These are phyloP conservation scores for Heterobasidion irregulare DNA, from an alignment of 1,284 basidiomycete genomes.

Conservation along the genomic window DNA sequence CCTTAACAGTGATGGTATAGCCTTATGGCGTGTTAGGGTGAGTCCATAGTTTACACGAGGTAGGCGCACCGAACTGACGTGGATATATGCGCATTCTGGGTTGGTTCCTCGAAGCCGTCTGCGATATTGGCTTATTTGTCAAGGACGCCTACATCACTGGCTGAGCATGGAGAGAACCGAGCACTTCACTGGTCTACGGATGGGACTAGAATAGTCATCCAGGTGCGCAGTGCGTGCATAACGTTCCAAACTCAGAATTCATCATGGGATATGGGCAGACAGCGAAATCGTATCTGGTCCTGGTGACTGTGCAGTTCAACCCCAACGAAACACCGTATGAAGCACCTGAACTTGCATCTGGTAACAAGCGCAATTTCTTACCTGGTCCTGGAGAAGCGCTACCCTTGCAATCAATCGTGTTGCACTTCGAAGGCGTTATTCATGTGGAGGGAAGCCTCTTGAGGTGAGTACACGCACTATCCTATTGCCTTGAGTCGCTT, in stretches of 20 bases:
- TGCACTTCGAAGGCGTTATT: slow-evolving; percentile 79
- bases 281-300: slow-evolving; percentile 67
- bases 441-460: slow-evolving; percentile 69
- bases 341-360: slow-evolving; percentile 40
- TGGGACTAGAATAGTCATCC: slow-evolving; percentile 67
- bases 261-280: slow-evolving; percentile 38
- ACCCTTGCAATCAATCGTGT: slow-evolving; percentile 51
- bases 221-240: slow-evolving; percentile 36
- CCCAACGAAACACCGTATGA: slow-evolving; percentile 49
- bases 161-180: slow-evolving; percentile 73
- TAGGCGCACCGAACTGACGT: too few relatives aligned
- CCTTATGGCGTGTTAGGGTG: slow-evolving; percentile 82
- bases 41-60: slow-evolving; percentile 20
- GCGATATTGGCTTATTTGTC: slow-evolving; percentile 69
- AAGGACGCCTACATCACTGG: slow-evolving; percentile 68
- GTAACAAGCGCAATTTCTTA: slow-evolving; percentile 58
- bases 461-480: slow-evolving; percentile 33
- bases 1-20: slow-evolving; percentile 57
- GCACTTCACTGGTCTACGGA: slow-evolving; percentile 76
- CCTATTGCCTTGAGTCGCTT: background rate
- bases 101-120: slow-evolving; percentile 51
- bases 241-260: background rate
- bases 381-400: slow-evolving; percentile 75
- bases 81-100: too few relatives aligned
- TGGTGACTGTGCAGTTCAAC: slow-evolving; percentile 61